Evolutionary conservation across 768 basidiomycete genomes (phyloP), one percentile per base, ranked within the genome.

Genomic region (Boletellus ananas): DNA sequence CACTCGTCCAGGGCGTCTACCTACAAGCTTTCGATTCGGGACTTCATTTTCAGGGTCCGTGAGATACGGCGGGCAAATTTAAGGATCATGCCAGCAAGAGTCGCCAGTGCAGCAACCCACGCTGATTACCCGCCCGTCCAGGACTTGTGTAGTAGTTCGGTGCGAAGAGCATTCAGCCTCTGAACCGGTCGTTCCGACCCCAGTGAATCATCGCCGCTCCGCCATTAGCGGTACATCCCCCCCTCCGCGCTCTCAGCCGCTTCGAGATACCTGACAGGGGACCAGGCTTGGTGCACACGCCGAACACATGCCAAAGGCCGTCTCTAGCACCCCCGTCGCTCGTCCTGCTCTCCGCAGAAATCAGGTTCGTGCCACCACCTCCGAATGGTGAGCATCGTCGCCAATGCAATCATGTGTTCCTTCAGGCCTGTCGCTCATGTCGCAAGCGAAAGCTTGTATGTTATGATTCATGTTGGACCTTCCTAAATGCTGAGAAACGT

Each of bases 381-480:
- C 48, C 13, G 13, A 27, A 35, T 34, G 7, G 41, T n/a, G n/a
- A 34, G 25, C 41, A 46, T 59, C 45, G 49, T 51, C 47, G 52
- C 45, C 33, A 34, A 39, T 45, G n/a, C 44, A 20, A 40, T 45
- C 41, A 43, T 18, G 13, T 38, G 25, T 14, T 21, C 31, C 41
- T 35, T 36, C 53, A 89, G 87, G 87, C 88, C 42, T 90, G 87
- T 69, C 79, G 84, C 25, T 81, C 87, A 40, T 92, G 90, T 71
- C 83, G 90, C 55, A 90, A 83, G 68, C 75, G 87, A 67, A 92
- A 92, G 69, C 79, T 92, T 59, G 90, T 90, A 70, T 51, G 84
- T 72, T 39, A 34, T 27, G 7, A 4, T 9, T 51, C 40, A 23
- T 33, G 21, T 48, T 18, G 17, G 9, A n/a, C 36, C 25, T 36